phyloP scores from a whole-genome alignment of 2,329 filamentous ascomycete species.

The Clarireedia homoeocarpa region DNA sequence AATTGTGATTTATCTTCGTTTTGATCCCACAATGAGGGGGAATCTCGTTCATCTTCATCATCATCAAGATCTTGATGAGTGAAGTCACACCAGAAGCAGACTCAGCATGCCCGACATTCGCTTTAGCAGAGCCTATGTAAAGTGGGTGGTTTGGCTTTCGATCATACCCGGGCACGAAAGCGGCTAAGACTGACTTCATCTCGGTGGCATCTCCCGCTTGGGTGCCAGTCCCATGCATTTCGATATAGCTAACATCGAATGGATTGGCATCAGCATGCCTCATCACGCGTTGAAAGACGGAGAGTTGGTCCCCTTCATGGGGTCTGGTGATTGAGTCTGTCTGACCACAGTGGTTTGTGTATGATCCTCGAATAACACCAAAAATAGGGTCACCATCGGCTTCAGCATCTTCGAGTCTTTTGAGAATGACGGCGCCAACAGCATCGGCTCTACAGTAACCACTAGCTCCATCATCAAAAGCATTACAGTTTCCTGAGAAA shows the following conservation, averaged over 20 bases:
- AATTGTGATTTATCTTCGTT: slow-evolving; percentile 14
- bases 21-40: slow-evolving; percentile 16
- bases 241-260: background rate
- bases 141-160: slow-evolving; percentile 7
- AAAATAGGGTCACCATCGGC: background rate
- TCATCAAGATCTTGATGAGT: slow-evolving; percentile 21
- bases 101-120: slow-evolving; percentile 24
- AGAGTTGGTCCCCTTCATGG: background rate
- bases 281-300: background rate
- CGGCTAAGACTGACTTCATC: slow-evolving; percentile 8
- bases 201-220: slow-evolving; percentile 17
- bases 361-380: background rate
- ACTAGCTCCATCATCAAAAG: slow-evolving; percentile 51
- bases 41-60: slow-evolving; percentile 15
- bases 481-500: slow-evolving; percentile 26
- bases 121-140: slow-evolving; percentile 18
- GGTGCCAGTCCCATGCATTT: slow-evolving; percentile 15
- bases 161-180: slow-evolving; percentile 11
- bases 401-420: background rate
- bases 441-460: slow-evolving; percentile 61
- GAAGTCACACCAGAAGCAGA: slow-evolving; percentile 20
- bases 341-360: background rate
- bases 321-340: background rate
- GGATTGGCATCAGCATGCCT: background rate
- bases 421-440: slow-evolving; percentile 25